Percentiles rank a stretch among this genome's conserved stretches.
phyloP scores from a whole-genome alignment of 306 rosid species.

The Oxytropis ochrocephala region DNA sequence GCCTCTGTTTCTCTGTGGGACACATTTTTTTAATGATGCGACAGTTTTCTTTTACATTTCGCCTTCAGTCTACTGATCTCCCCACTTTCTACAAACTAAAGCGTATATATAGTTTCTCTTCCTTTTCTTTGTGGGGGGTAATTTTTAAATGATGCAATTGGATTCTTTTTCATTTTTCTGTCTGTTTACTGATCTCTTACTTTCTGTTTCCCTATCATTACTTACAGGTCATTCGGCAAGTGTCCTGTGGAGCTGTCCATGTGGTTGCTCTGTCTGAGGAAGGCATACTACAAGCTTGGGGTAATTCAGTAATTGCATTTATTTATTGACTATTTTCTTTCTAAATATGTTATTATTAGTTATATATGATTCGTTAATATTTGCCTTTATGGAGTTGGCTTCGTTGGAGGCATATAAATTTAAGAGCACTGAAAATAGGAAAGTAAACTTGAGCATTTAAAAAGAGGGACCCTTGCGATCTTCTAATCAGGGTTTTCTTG shows the following conservation, averaged over 20 bases:
- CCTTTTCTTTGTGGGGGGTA: neutral
- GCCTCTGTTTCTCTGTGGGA: neutral
- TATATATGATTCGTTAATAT: neutral
- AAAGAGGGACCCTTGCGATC: slow-evolving; percentile 18
- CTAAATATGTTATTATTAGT: neutral
- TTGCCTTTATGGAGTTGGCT: slow-evolving; percentile 4
- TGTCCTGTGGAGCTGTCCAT: slow-evolving; percentile 95
- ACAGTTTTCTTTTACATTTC: neutral
- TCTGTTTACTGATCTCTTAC: neutral
- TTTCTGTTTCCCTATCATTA: slow-evolving; percentile 6
- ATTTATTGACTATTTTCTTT: slow-evolving; percentile 2
- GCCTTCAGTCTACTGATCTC: neutral
- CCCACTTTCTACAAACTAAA: no score
- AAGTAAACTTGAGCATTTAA: slow-evolving; percentile 18
- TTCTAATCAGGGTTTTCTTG: slow-evolving; percentile 30
- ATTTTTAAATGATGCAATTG: neutral
- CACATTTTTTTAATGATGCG: slow-evolving; percentile 1
- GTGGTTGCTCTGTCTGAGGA: slow-evolving; percentile 81
- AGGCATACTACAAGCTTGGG: slow-evolving; percentile 91
- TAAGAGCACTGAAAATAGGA: slow-evolving; percentile 3
- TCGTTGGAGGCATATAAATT: neutral
- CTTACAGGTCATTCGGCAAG: slow-evolving; percentile 69
- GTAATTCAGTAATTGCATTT: slow-evolving; percentile 36
- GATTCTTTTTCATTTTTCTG: neutral
- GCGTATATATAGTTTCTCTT: neutral